Evolutionary conservation across 345 rosid genomes (phyloP).

Genomic region (Arabis alpina): DNA sequence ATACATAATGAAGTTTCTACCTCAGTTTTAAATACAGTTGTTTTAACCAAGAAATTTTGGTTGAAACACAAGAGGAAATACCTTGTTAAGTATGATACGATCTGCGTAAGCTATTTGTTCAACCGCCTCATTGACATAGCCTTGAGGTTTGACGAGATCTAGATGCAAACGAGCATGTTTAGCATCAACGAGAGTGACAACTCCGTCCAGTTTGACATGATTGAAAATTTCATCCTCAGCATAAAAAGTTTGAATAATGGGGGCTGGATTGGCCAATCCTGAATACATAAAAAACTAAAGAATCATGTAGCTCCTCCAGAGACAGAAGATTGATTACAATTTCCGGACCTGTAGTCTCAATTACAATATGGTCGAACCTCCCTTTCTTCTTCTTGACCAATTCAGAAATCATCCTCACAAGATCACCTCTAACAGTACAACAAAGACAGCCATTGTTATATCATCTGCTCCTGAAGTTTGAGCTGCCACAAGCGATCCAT

Average conservation of each 20-base stretch:
- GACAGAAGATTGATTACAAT: not conserved
- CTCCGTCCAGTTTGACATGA: slow-evolving; percentile 92
- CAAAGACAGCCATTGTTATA: slow-evolving; percentile 95
- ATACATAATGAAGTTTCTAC: slow-evolving; percentile 7
- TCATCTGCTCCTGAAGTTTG: slow-evolving; percentile 87
- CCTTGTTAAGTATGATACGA: slow-evolving; percentile 88
- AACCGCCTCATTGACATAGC: slow-evolving; percentile 91
- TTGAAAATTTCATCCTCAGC: slow-evolving; percentile 79
- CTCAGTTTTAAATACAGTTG: not conserved
- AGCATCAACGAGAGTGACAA: slow-evolving; percentile 94
- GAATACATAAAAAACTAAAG: not conserved
- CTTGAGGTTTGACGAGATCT: slow-evolving; percentile 83
- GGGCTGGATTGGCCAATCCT: slow-evolving; percentile 99
- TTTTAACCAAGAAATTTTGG: not conserved
- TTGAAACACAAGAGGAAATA: slow-evolving; percentile 28
- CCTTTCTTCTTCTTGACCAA: slow-evolving; percentile 79
- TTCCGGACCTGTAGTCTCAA: slow-evolving; percentile 93
- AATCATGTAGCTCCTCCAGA: too few relatives aligned
- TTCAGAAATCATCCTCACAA: slow-evolving; percentile 91
- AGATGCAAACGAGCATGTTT: slow-evolving; percentile 84
- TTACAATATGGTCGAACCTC: slow-evolving; percentile 85
- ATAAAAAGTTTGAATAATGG: slow-evolving; percentile 95
- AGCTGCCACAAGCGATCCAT: slow-evolving; percentile 93
- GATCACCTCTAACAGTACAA: slow-evolving; percentile 98
- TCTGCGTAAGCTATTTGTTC: slow-evolving; percentile 98